Conservation (phyloP, 805 yeast genomes). For the Candida adriatica region DNA sequence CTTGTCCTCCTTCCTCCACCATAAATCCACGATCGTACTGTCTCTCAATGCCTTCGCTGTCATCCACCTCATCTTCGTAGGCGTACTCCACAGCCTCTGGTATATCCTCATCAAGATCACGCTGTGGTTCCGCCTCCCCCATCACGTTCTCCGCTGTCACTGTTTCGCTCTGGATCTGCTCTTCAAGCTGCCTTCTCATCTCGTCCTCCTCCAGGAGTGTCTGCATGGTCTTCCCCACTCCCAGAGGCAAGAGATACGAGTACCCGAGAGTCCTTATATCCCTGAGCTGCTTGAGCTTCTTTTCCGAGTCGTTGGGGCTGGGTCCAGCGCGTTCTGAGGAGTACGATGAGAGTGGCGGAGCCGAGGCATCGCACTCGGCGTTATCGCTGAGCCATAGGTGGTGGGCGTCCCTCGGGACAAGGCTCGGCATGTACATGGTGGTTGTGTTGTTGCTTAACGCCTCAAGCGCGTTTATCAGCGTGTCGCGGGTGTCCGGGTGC, state of each 20-base stretch:
- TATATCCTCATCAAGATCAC: slow-evolving; percentile 10
- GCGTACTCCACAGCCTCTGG: slow-evolving; percentile 21
- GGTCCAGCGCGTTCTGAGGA: slow-evolving; percentile 40
- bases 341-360: slow-evolving; percentile 51
- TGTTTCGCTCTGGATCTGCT: slow-evolving; percentile 17
- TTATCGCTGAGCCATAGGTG: slow-evolving; percentile 32
- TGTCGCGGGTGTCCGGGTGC: too few relatives aligned
- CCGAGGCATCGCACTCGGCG: slow-evolving; percentile 11
- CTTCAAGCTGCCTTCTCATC: slow-evolving; percentile 23
- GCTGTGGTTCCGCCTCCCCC: slow-evolving; percentile 22
- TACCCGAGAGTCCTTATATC: slow-evolving; percentile 40
- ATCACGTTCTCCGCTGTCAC: slow-evolving; percentile 25
- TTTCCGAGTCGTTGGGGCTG: slow-evolving; percentile 6
- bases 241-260: slow-evolving; percentile 48
- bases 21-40: slow-evolving; percentile 22
- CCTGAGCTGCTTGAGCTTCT: slow-evolving; percentile 18
- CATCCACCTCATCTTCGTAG: slow-evolving; percentile 30
- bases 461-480: too few relatives aligned
- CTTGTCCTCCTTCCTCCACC: slow-evolving; percentile 21
- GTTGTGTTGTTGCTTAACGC: background rate
- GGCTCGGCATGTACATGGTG: slow-evolving; percentile 41
- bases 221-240: slow-evolving; percentile 48
- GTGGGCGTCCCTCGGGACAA: slow-evolving; percentile 40
- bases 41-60: slow-evolving; percentile 15
- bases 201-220: slow-evolving; percentile 27